Base-by-base conservation (phyloP, 352 stramenopile genomes). In the Halophytophthora batemanensis region DNA sequence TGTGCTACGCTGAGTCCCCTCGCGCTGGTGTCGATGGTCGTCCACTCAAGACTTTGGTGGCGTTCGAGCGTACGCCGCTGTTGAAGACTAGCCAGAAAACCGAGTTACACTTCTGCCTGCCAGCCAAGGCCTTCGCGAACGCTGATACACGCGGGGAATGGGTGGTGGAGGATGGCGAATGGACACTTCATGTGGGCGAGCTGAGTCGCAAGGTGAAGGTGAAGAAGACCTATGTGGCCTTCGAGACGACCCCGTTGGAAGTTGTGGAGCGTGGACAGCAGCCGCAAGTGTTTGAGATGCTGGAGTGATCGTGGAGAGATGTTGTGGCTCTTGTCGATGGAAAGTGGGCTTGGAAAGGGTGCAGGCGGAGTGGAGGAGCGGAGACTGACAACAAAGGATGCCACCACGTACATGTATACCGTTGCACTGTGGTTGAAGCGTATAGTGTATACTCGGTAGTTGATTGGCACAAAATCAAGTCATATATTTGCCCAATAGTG, bases 41-140 rank as follows among this genome's bases (percentile, higher is more conserved):
- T n/a, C 76, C 76, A 13, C 45, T 69, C n/a, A 72, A 83, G 45
- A 68, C 59, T n/a, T 39, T 91, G 22, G 61, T 73, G 7, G 71
- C 57, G 8, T 93, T 90, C 31, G 66, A 77, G 17, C 69, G 75
- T 21, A 82, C 82, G 22, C 61, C 58, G 6, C n/a, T 63, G 34
- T 33, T 89, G 23, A 29, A 40, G 14, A 41, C 59, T 10, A 45
- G 57, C 1, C 52, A 74, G 45, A 62, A 54, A 40, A 34, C 40
- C 3, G 50, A 54, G 6, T 46, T 75, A 17, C 53, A 53, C 12
- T 77, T 84, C 25, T 50, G 63, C 7, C 51, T 89, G n/a, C 41
- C 52, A 0, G 42, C 57, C 3, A 69, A 66, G 18, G 46, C 50
- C 21, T 89, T 89, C 49, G 49, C 60, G 5, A 47, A 86, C 3